phyloP scores from a whole-genome alignment of 768 basidiomycete genomes.

The Saitozyma sp. region DNA sequence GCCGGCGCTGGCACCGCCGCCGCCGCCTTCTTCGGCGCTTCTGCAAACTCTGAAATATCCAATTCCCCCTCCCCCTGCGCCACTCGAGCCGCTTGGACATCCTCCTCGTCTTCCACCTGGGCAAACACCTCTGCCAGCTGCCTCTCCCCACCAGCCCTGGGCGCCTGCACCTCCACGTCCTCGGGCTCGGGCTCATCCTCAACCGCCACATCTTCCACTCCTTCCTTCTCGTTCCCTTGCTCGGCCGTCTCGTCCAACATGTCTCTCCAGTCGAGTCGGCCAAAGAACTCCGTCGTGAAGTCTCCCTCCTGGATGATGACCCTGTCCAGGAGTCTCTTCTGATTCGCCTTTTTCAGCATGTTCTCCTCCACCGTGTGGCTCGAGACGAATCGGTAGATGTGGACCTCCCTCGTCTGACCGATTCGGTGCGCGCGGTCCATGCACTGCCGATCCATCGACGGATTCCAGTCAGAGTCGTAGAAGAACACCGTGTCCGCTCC shows the following conservation, averaged over 20 bases:
- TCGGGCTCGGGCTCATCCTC: conserved; percentile 32
- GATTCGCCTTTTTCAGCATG: conserved; percentile 94
- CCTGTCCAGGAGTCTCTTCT: conserved; percentile 86
- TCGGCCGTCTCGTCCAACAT: conserved; percentile 61
- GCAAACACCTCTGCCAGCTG: conserved; percentile 66
- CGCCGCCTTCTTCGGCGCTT: conserved; percentile 22
- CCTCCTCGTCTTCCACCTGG: conserved; percentile 84
- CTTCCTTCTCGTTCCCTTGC: conserved; percentile 20
- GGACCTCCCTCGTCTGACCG: conserved; percentile 61
- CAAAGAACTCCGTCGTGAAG: conserved; percentile 61
- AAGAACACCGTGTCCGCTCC: conserved; percentile 57
- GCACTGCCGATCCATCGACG: conserved; percentile 56
- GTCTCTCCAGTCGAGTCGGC: conserved; percentile 73
- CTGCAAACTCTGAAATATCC: conserved; percentile 66
- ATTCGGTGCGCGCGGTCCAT: conserved; percentile 56
- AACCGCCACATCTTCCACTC: conserved; percentile 39
- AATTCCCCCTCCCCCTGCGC: conserved; percentile 79
- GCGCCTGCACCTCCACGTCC: conserved; percentile 19
- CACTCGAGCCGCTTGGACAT: conserved; percentile 74
- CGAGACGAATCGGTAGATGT: conserved; percentile 86
- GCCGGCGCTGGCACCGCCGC: conserved; percentile 38
- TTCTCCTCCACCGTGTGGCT: conserved; percentile 84
- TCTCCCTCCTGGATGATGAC: conserved; percentile 91
- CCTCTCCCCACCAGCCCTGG: conserved; percentile 35
- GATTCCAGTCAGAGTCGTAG: conserved; percentile 57